Base-by-base conservation (phyloP, 148 eudicot genomes). In the Dysphania ambrosioides region DNA sequence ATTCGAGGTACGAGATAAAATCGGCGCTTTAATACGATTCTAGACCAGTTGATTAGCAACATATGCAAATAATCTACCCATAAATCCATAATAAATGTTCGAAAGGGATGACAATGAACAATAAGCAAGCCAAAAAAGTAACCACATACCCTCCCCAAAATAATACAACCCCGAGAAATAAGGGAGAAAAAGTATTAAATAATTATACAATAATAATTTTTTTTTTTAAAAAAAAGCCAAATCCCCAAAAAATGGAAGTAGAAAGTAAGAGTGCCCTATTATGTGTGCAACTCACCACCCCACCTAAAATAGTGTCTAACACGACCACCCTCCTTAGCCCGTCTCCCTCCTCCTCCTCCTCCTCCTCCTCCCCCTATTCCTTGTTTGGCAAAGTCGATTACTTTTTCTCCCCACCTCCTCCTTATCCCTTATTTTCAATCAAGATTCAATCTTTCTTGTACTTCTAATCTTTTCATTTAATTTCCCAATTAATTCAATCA, bases 231-330 rank as follows among this genome's bases (percentile, higher is more conserved):
- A n/a, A n/a, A n/a, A n/a, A n/a, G n/a, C n/a, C n/a, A n/a, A n/a
- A n/a, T n/a, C n/a, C n/a, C n/a, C n/a, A 68, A 64, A 44, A 32
- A 71, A 70, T 64, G n/a, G n/a, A n/a, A n/a, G 76, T 56, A 53
- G 63, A 62, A 72, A 76, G 16, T 38, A 31, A 9, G 51, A 76
- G 78, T 75, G 78, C 79, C 80, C 76, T 78, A 71, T 55, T 71
- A 38, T 35, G 64, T 64, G 53, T 65, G 53, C 24, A 34, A 55
- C 29, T 61, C 64, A 79, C 70, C 78, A 53, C 53, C 78, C 78
- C 70, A 74, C 62, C 42, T 40, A 72, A 62, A 71, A 47, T 71
- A 71, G 49, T n/a, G n/a, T 71, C 70, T 63, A n/a, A 26, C 61
- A 49, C 77, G 74, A 79, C 77, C 77, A 66, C 77, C 56, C 61